Base-by-base conservation (phyloP, 352 stramenopile genomes). In the Blastocystis sp. region DNA sequence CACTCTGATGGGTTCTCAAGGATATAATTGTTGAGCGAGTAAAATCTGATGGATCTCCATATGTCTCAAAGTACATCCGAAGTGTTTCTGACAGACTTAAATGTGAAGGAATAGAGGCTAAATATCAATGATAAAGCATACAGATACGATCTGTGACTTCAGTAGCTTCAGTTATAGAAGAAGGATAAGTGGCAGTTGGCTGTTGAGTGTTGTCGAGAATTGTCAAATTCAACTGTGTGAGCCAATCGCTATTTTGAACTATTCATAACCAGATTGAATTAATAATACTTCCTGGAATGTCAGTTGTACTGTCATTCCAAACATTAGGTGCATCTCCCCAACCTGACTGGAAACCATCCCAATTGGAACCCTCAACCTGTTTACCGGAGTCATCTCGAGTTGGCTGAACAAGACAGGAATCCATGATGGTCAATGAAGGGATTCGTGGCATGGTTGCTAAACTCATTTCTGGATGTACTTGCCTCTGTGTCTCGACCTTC, bases 161-260 rank as follows among this genome's bases (percentile, higher is more conserved):
- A 5, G 14, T 54, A 5, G 19, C 14, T 43, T 49, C 27, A 7
- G 16, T 6, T 14, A 61, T 32, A 14, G 27, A 14, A 12, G 19
- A 32, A 3, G 19, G 54, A n/a, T n/a, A 61, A 61, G 27, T n/a
- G 12, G 54, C 5, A 7, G 2, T 56, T n/a, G 35, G 37, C 19
- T n/a, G 29, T n/a, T 32, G 21, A 0, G 39, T 54, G 46, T 59
- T 80, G 27, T 80, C 69, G 5, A 80, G 29, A 42, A 80, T 80
- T 9, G 69, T 80, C 1, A 80, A 42, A 63, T 80, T 80, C 27
- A 80, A 42, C 43, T 80, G 69, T 21, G 69, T 80, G 5, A 80
- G 24, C 69, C 69, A 80, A 49, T 80, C 69, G 43, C 35, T 80
- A 52, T 80, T 80, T 63, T 80, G 69, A 63, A 80, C 69, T 80